Evolutionary conservation across 2,329 filamentous ascomycete genomes (phyloP).

Genomic region (Pseudovirgaria hyperparasitica): DNA sequence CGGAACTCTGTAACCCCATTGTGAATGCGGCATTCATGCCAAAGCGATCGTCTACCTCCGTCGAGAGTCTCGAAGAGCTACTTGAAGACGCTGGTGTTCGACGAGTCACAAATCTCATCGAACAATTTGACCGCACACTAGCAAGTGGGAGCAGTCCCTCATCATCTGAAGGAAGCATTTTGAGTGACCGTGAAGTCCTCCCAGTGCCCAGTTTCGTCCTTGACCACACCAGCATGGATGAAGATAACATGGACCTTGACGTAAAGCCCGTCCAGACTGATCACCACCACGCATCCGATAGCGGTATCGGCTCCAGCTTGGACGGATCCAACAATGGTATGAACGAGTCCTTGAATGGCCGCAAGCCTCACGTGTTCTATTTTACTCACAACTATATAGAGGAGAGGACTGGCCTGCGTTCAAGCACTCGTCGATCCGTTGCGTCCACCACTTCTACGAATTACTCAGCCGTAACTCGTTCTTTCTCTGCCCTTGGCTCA

Average conservation of each 20-base stretch:
- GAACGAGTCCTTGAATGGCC: too few relatives aligned
- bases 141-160: constrained; percentile 22
- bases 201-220: constrained; percentile 34
- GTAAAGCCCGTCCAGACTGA: constrained; percentile 24
- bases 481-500: constrained; percentile 25
- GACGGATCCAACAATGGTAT: constrained; percentile 39
- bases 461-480: constrained; percentile 31
- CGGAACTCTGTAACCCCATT: constrained; percentile 25
- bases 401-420: constrained; percentile 14
- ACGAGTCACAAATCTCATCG: constrained; percentile 30
- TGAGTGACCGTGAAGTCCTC: constrained; percentile 36
- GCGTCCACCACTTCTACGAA: constrained; percentile 23
- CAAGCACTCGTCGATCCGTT: constrained; percentile 20
- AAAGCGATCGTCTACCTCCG: constrained; percentile 34
- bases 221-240: constrained; percentile 20
- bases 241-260: constrained; percentile 25
- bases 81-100: constrained; percentile 32
- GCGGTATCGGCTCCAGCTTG: constrained; percentile 76
- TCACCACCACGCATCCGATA: constrained; percentile 68
- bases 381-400: constrained; percentile 23
- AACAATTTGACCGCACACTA: constrained; percentile 31
- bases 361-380: too few relatives aligned
- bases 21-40: constrained; percentile 29
- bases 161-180: constrained; percentile 19
- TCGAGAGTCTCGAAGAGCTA: constrained; percentile 35